Conservation (phyloP, 2,329 filamentous ascomycete species). For the Neobulgaria alba region DNA sequence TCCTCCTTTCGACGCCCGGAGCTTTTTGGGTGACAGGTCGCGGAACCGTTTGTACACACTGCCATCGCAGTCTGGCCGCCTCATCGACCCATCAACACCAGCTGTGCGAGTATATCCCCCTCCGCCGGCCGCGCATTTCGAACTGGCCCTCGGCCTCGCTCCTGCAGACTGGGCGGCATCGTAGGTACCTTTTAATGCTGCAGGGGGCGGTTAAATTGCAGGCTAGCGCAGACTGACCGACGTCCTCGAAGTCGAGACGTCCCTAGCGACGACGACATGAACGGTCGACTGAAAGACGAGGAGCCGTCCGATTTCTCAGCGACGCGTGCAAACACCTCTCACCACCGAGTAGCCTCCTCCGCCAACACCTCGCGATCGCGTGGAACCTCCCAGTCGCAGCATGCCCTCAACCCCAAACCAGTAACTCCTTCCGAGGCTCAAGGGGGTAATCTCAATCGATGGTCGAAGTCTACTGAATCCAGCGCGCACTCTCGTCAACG, state of each 20-base stretch:
- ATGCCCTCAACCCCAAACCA: constrained; percentile 15
- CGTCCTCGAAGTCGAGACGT: background rate
- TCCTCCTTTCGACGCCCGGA: no score
- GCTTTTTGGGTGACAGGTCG: no score
- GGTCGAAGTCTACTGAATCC: constrained; percentile 17
- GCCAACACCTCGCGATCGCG: background rate
- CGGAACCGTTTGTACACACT: no score
- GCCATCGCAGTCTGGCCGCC: no score
- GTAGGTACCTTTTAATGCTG: background rate
- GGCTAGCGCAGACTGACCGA: background rate
- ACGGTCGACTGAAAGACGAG: background rate
- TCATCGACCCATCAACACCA: no score
- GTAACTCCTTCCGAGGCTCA: constrained; percentile 15
- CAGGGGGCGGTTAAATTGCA: background rate
- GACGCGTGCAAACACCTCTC: background rate
- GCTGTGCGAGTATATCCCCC: no score
- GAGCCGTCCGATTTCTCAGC: background rate
- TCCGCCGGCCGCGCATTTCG: no score
- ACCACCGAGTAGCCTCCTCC: background rate
- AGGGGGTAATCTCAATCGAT: constrained; percentile 19
- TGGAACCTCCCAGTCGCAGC: constrained; percentile 7
- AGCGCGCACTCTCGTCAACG: constrained; percentile 15
- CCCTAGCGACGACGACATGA: background rate
- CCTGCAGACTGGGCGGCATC: no score
- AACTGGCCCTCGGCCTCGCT: no score